Base-by-base conservation (phyloP, 371 early-diverging fungal species). In the Mortierella sp. region DNA sequence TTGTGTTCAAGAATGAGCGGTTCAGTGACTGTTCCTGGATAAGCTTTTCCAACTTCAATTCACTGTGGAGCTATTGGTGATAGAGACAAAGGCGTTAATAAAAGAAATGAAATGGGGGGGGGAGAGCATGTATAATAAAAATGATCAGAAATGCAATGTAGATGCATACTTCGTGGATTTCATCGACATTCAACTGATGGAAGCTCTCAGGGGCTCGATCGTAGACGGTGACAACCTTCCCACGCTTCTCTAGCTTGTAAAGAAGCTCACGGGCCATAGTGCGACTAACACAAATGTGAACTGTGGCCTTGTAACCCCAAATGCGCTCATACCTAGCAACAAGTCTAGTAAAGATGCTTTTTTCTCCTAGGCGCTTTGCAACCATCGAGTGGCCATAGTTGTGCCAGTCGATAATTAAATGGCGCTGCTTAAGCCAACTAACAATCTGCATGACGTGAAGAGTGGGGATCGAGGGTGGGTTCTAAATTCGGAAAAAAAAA, bases 331-430 rank as follows among this genome's bases (percentile, higher is more conserved):
- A 94, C 61, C 84, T 77, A 40, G 62, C 32, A 0, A 90, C 92
- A 37, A 91, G 49, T 69, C 72, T 77, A 22, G 94, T 92, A 24
- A 96, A 86, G 22, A 75, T 79, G 63, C 89, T 91, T 3, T 68
- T 47, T 24, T 83, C 47, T 6, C 95, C 94, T 28, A 97, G 77
- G 39, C 88, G 92, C 61, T 96, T 83, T 5, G 88, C 93, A 58
- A 98, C 90, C 52, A 98, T 90, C 1, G 97, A 91, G 77, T 92
- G 94, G 9, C 98, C 99, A 84, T 96, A 96, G 84, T 98, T 98
- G 84, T 98, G 99, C 99, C 98, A 98, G 84, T 98, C 99, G 66
- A 98, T 95, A 64, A 98, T 86, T 9, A 98, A 83, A 64, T 88
- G 85, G 5, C 92, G 85, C 32, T 90, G 85, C 12, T 91, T 90